phyloP scores from a whole-genome alignment of 257 asterid genomes.

The Solanum stenotomum region DNA sequence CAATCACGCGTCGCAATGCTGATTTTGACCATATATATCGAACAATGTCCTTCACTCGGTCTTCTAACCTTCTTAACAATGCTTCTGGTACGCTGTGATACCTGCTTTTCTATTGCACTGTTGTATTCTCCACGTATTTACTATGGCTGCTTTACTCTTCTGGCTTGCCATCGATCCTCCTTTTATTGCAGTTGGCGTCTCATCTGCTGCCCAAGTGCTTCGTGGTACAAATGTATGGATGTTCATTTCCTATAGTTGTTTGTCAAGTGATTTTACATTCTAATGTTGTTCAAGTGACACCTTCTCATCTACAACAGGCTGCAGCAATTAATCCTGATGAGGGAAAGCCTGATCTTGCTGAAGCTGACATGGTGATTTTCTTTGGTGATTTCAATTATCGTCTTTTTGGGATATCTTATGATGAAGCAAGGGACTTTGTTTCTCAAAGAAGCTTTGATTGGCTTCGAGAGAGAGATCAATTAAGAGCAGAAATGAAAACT shows the following conservation, averaged over 20 bases:
- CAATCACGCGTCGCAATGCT: constrained; percentile 81
- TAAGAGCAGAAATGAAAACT: constrained; percentile 84
- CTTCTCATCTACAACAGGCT: constrained; percentile 23
- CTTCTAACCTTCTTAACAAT: constrained; percentile 45
- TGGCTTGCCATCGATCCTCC: constrained; percentile 65
- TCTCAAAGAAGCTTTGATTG: constrained; percentile 96
- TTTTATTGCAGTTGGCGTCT: constrained; percentile 72
- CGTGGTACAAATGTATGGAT: constrained; percentile 55
- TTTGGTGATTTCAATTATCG: constrained; percentile 95
- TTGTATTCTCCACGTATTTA: constrained; percentile 60
- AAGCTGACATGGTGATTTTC: constrained; percentile 80
- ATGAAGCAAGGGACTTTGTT: constrained; percentile 92
- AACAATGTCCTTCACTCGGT: constrained; percentile 66
- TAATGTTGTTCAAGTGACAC: neutral
- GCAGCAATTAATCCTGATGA: constrained; percentile 43
- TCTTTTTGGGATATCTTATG: constrained; percentile 87
- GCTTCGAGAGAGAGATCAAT: constrained; percentile 94
- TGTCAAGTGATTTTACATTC: neutral
- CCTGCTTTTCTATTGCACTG: constrained; percentile 61
- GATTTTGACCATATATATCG: constrained; percentile 85
- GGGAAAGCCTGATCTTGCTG: constrained; percentile 85
- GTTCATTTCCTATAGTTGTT: neutral
- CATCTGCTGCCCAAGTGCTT: constrained; percentile 78
- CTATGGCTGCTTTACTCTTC: constrained; percentile 62
- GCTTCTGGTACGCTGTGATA: constrained; percentile 75